A percentile compares a stretch with the other conserved stretches of the same genome.
Conservation (phyloP, 2,329 filamentous ascomycete species). For the Seiridium unicorne region DNA sequence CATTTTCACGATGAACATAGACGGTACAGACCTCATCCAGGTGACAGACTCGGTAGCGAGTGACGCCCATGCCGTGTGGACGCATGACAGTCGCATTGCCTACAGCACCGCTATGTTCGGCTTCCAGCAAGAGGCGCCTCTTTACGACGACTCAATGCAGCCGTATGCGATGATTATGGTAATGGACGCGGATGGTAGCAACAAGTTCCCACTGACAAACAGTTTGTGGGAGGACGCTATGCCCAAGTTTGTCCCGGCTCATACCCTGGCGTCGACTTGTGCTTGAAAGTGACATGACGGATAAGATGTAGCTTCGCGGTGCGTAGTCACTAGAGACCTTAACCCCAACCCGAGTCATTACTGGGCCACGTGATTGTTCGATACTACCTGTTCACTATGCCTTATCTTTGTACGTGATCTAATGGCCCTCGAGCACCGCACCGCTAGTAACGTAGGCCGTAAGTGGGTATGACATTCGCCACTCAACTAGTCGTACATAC, state of each 20-base stretch:
- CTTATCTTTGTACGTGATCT: no score
- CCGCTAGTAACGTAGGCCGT: no score
- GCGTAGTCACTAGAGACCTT: no score
- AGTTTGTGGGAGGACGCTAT: conserved; percentile 1
- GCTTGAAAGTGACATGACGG: neutral
- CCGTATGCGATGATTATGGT: neutral
- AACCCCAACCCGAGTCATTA: no score
- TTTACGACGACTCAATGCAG: neutral
- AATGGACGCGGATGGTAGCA: neutral
- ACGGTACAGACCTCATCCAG: neutral
- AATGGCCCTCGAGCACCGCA: no score
- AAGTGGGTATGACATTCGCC: no score
- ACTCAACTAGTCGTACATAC: no score
- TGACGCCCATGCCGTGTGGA: conserved; percentile 2
- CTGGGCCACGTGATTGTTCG: no score
- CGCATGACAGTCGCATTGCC: neutral
- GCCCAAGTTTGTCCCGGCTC: neutral
- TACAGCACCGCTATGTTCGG: neutral
- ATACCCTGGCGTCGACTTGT: neutral
- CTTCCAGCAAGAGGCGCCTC: neutral
- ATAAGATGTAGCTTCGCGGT: neutral
- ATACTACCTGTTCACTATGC: no score
- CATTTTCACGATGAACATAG: neutral
- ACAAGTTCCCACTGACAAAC: neutral
- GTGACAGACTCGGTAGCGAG: neutral